Base-by-base conservation (phyloP, 176 grass and related monocot species). In the Alloteropsis semialata region DNA sequence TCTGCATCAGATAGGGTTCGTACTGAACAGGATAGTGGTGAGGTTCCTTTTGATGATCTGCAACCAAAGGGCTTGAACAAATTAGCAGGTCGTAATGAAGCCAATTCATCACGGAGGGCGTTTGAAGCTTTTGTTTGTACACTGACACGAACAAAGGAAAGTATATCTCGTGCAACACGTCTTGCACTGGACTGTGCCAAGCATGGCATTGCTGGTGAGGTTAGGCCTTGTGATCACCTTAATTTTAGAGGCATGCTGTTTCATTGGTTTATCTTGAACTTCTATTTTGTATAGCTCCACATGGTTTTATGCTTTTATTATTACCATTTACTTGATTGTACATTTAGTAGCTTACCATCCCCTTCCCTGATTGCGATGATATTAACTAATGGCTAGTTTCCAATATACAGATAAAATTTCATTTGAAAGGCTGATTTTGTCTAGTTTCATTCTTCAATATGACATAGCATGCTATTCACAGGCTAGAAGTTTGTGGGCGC, bases 161-260 rank as follows among this genome's bases (percentile, higher is more conserved):
- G 85, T 84, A 98, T 98, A 88, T 87, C 89, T 63, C 91, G 96
- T 71, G 96, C 92, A 88, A 98, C 96, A 60, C 91, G 92, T 53
- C 87, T 98, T 66, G 96, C 92, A 81, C 92, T 98, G 44, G 96
- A 98, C 69, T 98, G 92, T 80, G 91, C 89, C 69, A 98, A 95
- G 78, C 88, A 98, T 88, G 91, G 91, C 65, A 98, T 95, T 86
- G 92, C 96, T 76, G 91, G 96, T 71, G 92, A 98, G 96, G 96
- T 98, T 72, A 81, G 90, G 76, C 64, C 71, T 80, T 75, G n/a
- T 61, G 39, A 72, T 80, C 13, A 28, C 50, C 90, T 85, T 57
- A 49, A 41, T 81, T 84, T 45, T 79, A 65, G 19, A 51, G 57
- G 21, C 64, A 76, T 70, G 42, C 30, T 78, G 4, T 12, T 72